These are phyloP conservation scores for Allantophomopsis cytisporea DNA, from an alignment of 2,329 filamentous ascomycete genomes.

Conservation along the genomic window DNA sequence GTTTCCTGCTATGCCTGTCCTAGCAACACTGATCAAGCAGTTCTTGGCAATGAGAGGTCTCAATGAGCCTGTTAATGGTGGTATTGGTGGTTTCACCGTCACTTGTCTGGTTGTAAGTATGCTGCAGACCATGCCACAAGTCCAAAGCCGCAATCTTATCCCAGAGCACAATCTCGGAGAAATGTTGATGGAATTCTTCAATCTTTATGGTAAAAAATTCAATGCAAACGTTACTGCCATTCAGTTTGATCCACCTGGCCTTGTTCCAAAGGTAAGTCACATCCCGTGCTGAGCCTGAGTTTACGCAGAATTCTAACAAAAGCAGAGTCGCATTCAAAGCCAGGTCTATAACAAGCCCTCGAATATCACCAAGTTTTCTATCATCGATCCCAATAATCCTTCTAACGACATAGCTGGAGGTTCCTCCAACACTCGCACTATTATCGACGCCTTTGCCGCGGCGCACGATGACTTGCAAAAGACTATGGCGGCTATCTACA, in stretches of 20 bases:
- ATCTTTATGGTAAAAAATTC: slow-evolving; percentile 78
- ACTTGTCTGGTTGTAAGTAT: slow-evolving; percentile 89
- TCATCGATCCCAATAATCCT: slow-evolving; percentile 80
- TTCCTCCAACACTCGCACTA: slow-evolving; percentile 53
- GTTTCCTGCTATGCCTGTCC: slow-evolving; percentile 73
- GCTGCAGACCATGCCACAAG: slow-evolving; percentile 64
- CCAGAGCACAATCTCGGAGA: slow-evolving; percentile 61
- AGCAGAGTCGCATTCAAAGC: slow-evolving; percentile 7
- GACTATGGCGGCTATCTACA: slow-evolving; percentile 38
- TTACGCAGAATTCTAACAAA: slow-evolving; percentile 2
- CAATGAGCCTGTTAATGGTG: slow-evolving; percentile 84
- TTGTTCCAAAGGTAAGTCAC: slow-evolving; percentile 58
- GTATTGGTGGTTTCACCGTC: slow-evolving; percentile 85
- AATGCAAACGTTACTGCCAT: slow-evolving; percentile 60
- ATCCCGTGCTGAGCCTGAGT: background rate
- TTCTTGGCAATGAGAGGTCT: slow-evolving; percentile 78
- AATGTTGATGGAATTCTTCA: slow-evolving; percentile 74
- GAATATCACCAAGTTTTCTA: slow-evolving; percentile 58
- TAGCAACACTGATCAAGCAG: slow-evolving; percentile 86
- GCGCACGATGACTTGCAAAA: slow-evolving; percentile 44
- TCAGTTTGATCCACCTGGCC: slow-evolving; percentile 58
- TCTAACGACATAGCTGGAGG: slow-evolving; percentile 86
- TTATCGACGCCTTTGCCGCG: slow-evolving; percentile 56
- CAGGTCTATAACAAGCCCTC: slow-evolving; percentile 35
- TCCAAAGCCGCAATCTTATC: slow-evolving; percentile 44